phyloP scores from a whole-genome alignment of 805 yeast genomes.

The Candida pini region DNA sequence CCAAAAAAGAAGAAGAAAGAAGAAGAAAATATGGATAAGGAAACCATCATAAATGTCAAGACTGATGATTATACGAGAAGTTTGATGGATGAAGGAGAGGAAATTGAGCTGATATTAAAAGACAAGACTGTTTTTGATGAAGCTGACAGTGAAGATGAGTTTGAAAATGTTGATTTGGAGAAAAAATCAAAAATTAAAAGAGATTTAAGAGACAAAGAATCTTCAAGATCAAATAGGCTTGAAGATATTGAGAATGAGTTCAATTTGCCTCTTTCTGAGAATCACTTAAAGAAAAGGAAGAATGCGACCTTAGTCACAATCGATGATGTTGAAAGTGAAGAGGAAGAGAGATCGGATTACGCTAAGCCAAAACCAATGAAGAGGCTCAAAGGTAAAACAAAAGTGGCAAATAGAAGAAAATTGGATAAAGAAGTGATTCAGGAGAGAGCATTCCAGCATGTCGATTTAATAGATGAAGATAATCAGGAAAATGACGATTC shows the following conservation, averaged over 20 bases:
- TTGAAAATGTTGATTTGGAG: slow-evolving; percentile 29
- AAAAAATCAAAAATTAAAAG: slow-evolving; percentile 16
- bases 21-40: slow-evolving; percentile 8
- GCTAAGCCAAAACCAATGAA: slow-evolving; percentile 18
- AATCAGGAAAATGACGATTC: slow-evolving; percentile 19
- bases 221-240: slow-evolving; percentile 21
- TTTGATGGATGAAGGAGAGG: slow-evolving; percentile 27
- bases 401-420: slow-evolving; percentile 8
- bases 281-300: slow-evolving; percentile 7
- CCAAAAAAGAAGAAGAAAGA: slow-evolving; percentile 2
- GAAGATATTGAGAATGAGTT: slow-evolving; percentile 1
- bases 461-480: slow-evolving; percentile 25
- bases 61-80: slow-evolving; percentile 40
- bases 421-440: slow-evolving; percentile 16
- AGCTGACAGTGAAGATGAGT: slow-evolving; percentile 34
- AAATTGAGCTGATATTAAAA: slow-evolving; percentile 51
- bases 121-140: slow-evolving; percentile 38
- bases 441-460: slow-evolving; percentile 18
- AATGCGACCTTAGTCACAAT: slow-evolving; percentile 11
- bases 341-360: slow-evolving; percentile 6
- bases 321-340: slow-evolving; percentile 11
- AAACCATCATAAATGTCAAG: slow-evolving; percentile 36
- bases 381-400: slow-evolving; percentile 12
- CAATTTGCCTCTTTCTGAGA: neutral
- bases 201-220: slow-evolving; percentile 6